phyloP scores from a whole-genome alignment of 2,329 filamentous ascomycete species.

The Eutypa lata region DNA sequence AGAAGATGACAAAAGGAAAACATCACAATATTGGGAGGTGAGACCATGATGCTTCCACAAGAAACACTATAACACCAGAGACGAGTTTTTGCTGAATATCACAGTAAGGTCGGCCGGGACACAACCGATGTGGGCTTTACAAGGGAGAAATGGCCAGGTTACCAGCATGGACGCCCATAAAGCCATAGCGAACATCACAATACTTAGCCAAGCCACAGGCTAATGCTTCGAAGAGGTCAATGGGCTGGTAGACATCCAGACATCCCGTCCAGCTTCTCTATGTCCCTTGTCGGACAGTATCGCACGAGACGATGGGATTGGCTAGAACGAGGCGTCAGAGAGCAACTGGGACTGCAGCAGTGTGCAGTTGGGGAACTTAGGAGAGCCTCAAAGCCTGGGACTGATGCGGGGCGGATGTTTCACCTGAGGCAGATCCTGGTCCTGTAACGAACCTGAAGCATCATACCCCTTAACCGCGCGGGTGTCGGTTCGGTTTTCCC shows the following conservation, averaged over 20 bases:
- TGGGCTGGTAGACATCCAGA: background rate
- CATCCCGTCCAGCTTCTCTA: background rate
- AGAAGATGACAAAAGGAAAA: slow-evolving; percentile 9
- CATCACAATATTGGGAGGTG: slow-evolving; percentile 7
- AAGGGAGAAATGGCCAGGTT: slow-evolving; percentile 6
- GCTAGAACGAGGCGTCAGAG: slow-evolving; percentile 10
- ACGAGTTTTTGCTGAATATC: slow-evolving; percentile 19
- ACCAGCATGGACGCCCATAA: too few species aligned
- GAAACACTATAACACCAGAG: slow-evolving; percentile 16
- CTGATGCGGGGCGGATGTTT: slow-evolving; percentile 1
- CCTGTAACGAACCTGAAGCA: slow-evolving; percentile 29
- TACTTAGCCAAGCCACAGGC: background rate
- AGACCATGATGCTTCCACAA: background rate
- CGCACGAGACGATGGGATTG: slow-evolving; percentile 14
- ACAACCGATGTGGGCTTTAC: background rate
- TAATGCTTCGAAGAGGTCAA: background rate
- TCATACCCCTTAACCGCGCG: slow-evolving; percentile 13
- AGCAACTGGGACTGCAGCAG: slow-evolving; percentile 3
- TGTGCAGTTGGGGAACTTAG: slow-evolving; percentile 1
- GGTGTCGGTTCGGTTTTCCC: background rate
- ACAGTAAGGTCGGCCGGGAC: too few species aligned
- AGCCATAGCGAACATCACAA: slow-evolving; percentile 11
- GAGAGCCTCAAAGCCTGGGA: slow-evolving; percentile 18
- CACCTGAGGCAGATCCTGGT: slow-evolving; percentile 17
- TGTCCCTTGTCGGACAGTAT: slow-evolving; percentile 18